Conservation (phyloP, 371 early-diverging fungal species). For the Haplosporangium sp. region DNA sequence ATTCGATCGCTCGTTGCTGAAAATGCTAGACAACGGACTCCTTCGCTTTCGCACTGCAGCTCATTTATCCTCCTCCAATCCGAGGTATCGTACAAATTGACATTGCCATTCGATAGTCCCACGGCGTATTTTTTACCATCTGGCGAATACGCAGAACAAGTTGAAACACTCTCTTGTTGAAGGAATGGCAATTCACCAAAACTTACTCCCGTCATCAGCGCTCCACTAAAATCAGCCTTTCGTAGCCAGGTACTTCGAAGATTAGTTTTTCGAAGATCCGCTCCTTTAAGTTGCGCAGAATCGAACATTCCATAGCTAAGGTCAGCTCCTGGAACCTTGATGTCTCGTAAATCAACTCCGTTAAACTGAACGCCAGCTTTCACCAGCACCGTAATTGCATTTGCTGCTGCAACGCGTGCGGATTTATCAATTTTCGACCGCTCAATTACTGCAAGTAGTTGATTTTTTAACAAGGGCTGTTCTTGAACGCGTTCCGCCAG, state of each 20-base stretch:
- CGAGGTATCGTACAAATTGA: conserved; percentile 1
- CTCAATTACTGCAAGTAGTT: not conserved
- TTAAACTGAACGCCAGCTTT: conserved; percentile 11
- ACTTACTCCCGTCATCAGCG: conserved; percentile 7
- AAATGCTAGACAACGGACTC: not conserved
- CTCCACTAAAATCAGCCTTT: not conserved
- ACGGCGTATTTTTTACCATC: not conserved
- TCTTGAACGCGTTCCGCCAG: conserved; percentile 11
- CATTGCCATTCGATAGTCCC: not conserved
- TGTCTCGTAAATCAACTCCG: conserved; percentile 4
- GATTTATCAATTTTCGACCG: conserved; percentile 2
- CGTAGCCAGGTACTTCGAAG: conserved; percentile 4
- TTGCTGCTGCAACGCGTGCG: conserved; percentile 1
- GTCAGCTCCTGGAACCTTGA: conserved; percentile 19
- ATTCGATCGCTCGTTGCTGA: conserved; percentile 7
- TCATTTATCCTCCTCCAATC: not conserved
- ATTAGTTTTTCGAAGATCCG: conserved; percentile 7
- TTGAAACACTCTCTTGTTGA: too few species aligned
- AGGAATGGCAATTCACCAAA: conserved; percentile 15
- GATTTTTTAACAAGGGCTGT: not conserved
- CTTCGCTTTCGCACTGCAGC: too few species aligned
- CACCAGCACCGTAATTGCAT: conserved; percentile 15
- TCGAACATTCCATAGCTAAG: conserved; percentile 5
- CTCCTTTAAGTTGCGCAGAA: conserved; percentile 3
- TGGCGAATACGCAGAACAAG: not conserved